Conservation (phyloP, 768 basidiomycete species). For the Leccinum incarnatum region DNA sequence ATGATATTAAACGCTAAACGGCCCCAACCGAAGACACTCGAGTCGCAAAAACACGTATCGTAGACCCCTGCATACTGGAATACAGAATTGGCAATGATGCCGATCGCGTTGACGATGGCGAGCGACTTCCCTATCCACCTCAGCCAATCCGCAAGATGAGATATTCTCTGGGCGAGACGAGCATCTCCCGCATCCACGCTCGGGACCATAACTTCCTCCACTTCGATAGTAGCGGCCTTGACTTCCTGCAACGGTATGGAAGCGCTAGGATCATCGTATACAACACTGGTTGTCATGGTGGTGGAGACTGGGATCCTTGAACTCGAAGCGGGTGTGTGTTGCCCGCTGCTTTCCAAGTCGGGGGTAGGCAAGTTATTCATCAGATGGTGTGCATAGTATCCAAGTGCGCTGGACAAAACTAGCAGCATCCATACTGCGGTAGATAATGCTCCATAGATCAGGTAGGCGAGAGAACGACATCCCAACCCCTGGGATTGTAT, state of each 20-base stretch:
- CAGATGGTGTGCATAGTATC: slow-evolving; percentile 19
- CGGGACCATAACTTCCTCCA: not conserved
- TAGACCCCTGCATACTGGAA: slow-evolving; percentile 31
- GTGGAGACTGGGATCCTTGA: not conserved
- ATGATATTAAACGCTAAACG: slow-evolving; percentile 33
- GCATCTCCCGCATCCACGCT: not conserved
- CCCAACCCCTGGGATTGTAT: slow-evolving; percentile 26
- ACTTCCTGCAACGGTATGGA: not conserved
- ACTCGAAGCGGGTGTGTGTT: not conserved
- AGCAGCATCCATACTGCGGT: slow-evolving; percentile 32
- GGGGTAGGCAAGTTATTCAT: not conserved
- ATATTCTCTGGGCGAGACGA: not conserved
- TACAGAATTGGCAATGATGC: slow-evolving; percentile 25
- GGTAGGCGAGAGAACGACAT: slow-evolving; percentile 34
- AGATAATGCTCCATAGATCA: slow-evolving; percentile 29
- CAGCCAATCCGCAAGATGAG: slow-evolving; percentile 13
- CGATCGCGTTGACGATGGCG: slow-evolving; percentile 28
- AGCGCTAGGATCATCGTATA: not conserved
- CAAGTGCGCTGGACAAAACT: slow-evolving; percentile 28
- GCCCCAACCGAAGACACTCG: slow-evolving; percentile 23
- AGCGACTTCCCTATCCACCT: slow-evolving; percentile 28
- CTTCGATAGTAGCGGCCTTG: not conserved
- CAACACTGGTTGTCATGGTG: not conserved
- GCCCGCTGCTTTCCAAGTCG: not conserved
- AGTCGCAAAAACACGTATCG: slow-evolving; percentile 30